A percentile compares a stretch with the other conserved stretches of the same genome.
Conservation (phyloP, 495 filamentous ascomycete genomes). For the Filosporella fistucella region DNA sequence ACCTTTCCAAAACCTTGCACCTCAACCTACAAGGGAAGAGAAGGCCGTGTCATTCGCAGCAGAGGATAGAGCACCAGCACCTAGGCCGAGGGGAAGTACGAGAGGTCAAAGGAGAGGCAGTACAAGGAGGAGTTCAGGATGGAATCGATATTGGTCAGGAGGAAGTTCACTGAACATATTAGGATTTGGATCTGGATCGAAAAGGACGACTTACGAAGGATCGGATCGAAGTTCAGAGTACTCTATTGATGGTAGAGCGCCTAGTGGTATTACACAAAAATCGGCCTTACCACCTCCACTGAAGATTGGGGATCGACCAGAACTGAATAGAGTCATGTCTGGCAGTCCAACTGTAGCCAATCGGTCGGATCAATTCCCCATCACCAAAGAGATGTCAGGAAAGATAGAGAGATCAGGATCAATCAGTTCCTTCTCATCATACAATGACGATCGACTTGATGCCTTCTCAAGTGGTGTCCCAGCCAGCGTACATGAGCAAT, state of each 20-base stretch:
- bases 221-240: conserved; percentile 43
- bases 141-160: conserved; percentile 58
- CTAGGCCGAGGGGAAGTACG: conserved; percentile 8
- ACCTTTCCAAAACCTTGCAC: conserved; percentile 10
- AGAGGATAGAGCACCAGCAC: conserved; percentile 13
- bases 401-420: conserved; percentile 59
- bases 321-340: conserved; percentile 54
- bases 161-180: conserved; percentile 48
- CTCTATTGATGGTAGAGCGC: conserved; percentile 38
- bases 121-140: conserved; percentile 51
- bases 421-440: conserved; percentile 50
- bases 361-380: conserved; percentile 36
- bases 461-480: conserved; percentile 50
- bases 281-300: conserved; percentile 51
- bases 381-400: conserved; percentile 56
- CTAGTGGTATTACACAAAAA: conserved; percentile 39
- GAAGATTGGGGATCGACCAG: conserved; percentile 35
- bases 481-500: conserved; percentile 40
- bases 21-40: conserved; percentile 24
- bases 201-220: conserved; percentile 33
- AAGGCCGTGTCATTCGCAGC: conserved; percentile 37
- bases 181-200: conserved; percentile 38
- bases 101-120: conserved; percentile 21
- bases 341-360: conserved; percentile 65
- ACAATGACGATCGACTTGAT: conserved; percentile 33